These are phyloP conservation scores for Aquilaria malaccensis DNA, from an alignment of 345 rosid genomes.

Conservation along the genomic window DNA sequence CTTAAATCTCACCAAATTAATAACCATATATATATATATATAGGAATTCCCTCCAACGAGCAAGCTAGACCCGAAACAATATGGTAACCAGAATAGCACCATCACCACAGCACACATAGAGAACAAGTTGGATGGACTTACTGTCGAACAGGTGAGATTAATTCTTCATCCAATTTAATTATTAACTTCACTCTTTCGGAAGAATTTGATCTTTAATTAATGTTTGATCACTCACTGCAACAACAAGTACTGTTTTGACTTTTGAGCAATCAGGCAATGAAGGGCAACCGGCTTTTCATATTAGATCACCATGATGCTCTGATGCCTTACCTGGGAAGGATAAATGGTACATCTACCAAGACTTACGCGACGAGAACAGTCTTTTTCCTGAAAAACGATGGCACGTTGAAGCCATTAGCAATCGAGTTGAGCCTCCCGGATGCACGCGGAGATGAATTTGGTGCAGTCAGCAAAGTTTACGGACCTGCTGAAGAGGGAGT, in stretches of 20 bases:
- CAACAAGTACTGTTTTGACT: no score
- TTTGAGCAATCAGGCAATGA: constrained; percentile 25
- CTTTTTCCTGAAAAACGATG: constrained; percentile 69
- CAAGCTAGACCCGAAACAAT: constrained; percentile 41
- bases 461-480: constrained; percentile 54
- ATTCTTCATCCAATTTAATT: no score
- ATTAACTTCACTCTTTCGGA: no score
- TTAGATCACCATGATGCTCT: constrained; percentile 76
- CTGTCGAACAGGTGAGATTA: constrained; percentile 29
- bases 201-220: no score
- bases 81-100: constrained; percentile 53
- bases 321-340: constrained; percentile 63
- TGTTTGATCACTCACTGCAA: no score
- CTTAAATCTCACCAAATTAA: no score
- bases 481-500: constrained; percentile 67
- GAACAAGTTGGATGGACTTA: constrained; percentile 41
- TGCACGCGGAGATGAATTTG: constrained; percentile 52
- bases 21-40: neutral
- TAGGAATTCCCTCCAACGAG: constrained; percentile 76
- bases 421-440: constrained; percentile 81
- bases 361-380: constrained; percentile 74
- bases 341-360: constrained; percentile 51
- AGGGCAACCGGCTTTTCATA: constrained; percentile 56
- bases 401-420: constrained; percentile 74
- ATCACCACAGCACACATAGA: constrained; percentile 44